Conservation (phyloP, 106 monocot genomes). For the Allium fistulosum region DNA sequence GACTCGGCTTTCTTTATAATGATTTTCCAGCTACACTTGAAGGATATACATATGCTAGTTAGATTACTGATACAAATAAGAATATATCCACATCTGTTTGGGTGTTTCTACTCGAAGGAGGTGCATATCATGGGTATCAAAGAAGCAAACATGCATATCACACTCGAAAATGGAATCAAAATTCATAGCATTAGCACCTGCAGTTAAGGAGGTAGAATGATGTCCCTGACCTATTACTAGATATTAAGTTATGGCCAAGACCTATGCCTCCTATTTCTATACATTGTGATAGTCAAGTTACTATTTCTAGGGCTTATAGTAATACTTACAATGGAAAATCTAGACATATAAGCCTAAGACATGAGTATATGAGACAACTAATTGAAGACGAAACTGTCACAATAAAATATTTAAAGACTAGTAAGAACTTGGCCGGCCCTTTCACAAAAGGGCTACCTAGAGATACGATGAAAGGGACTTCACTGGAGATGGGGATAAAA, state of each 20-base stretch:
- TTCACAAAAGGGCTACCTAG: not conserved
- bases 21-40: not conserved
- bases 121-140: not conserved
- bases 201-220: not conserved
- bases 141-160: not conserved
- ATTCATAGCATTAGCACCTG: not conserved
- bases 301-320: not conserved
- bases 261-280: conserved; percentile 1
- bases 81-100: not conserved
- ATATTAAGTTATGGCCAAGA: not conserved
- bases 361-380: not conserved
- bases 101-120: not conserved
- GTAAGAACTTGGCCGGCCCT: not conserved
- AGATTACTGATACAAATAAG: not conserved
- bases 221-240: not conserved
- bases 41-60: no score
- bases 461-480: not conserved
- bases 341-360: not conserved
- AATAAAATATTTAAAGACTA: not conserved
- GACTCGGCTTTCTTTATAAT: not conserved
- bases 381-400: not conserved
- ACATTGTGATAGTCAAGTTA: not conserved
- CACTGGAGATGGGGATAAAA: not conserved
- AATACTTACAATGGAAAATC: not conserved
- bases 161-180: not conserved